Conservation (phyloP, 2,329 filamentous ascomycete species). For the Beauveria varroae region DNA sequence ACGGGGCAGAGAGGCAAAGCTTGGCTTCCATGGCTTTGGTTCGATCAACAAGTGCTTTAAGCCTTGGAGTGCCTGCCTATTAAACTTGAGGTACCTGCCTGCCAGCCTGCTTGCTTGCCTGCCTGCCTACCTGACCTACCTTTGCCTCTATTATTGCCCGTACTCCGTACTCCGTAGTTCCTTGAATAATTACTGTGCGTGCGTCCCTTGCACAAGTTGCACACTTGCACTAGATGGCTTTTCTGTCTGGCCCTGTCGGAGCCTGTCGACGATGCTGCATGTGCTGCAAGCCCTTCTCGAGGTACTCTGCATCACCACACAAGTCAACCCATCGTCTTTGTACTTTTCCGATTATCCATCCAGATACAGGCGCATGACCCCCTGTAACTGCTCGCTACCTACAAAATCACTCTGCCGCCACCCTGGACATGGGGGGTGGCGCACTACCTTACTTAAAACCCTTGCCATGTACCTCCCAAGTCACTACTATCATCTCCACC, state of each 20-base stretch:
- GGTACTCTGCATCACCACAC: not conserved
- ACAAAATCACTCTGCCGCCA: slow-evolving; percentile 14
- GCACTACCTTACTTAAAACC: slow-evolving; percentile 24
- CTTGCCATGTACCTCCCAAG: slow-evolving; percentile 17
- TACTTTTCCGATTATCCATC: not conserved
- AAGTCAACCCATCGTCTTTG: not conserved
- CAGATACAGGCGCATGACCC: not conserved
- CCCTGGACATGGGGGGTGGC: slow-evolving; percentile 26
- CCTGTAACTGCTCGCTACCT: not conserved
- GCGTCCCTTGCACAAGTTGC: too few species aligned
- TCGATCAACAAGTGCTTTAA: not conserved
- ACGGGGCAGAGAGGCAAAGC: not conserved
- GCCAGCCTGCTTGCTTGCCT: too few species aligned
- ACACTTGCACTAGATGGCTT: too few species aligned
- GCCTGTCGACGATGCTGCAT: not conserved
- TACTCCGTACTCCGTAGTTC: too few species aligned
- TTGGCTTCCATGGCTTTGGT: not conserved
- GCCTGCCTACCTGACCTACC: too few species aligned
- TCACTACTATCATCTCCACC: slow-evolving; percentile 19
- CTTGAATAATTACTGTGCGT: too few species aligned
- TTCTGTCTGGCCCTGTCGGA: not conserved
- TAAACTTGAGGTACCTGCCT: too few species aligned
- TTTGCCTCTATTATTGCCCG: too few species aligned
- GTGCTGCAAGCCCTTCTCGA: not conserved
- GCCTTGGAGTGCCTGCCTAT: not conserved